A percentile compares a stretch with the other conserved stretches of the same genome.
Evolutionary conservation across 768 basidiomycete genomes (phyloP).

Genomic region (Pleurotus citrinopileatus): DNA sequence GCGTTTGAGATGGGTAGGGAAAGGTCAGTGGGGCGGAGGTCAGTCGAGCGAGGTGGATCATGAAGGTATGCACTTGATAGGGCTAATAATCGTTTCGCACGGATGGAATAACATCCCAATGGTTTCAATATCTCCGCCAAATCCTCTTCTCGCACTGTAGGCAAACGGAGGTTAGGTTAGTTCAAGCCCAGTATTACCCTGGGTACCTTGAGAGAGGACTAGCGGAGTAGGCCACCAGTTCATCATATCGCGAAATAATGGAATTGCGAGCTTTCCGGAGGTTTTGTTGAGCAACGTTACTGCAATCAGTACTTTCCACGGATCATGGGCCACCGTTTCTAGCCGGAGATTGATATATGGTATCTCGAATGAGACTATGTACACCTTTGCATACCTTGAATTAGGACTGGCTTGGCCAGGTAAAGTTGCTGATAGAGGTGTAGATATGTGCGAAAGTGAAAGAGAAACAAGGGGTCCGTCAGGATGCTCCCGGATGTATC

Average conservation of each 20-base stretch:
- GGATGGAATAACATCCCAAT: slow-evolving; percentile 59
- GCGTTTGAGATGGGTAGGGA: slow-evolving; percentile 13
- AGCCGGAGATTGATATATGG: neutral
- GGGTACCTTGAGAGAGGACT: slow-evolving; percentile 50
- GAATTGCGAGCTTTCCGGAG: slow-evolving; percentile 57
- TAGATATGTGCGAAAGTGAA: slow-evolving; percentile 22
- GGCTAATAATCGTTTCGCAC: slow-evolving; percentile 51
- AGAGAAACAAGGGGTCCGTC: slow-evolving; percentile 24
- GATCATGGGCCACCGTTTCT: slow-evolving; percentile 53
- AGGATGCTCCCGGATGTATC: neutral
- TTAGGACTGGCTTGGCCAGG: slow-evolving; percentile 31
- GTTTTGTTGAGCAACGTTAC: slow-evolving; percentile 73
- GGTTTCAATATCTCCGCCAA: slow-evolving; percentile 44
- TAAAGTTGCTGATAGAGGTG: slow-evolving; percentile 21
- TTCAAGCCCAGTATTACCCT: neutral
- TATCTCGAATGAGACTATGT: neutral
- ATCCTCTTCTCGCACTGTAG: slow-evolving; percentile 39
- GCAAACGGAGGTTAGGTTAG: neutral
- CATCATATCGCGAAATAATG: slow-evolving; percentile 60
- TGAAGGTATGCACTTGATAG: slow-evolving; percentile 51
- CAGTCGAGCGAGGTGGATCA: slow-evolving; percentile 34
- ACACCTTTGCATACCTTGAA: slow-evolving; percentile 31
- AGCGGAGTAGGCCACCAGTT: slow-evolving; percentile 56
- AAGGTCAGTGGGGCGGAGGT: slow-evolving; percentile 15
- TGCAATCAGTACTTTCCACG: slow-evolving; percentile 70